Evolutionary conservation across 1,284 basidiomycete species (phyloP), one percentile per base, ranked within the genome.

Genomic region (Ceratobasidium sp.): DNA sequence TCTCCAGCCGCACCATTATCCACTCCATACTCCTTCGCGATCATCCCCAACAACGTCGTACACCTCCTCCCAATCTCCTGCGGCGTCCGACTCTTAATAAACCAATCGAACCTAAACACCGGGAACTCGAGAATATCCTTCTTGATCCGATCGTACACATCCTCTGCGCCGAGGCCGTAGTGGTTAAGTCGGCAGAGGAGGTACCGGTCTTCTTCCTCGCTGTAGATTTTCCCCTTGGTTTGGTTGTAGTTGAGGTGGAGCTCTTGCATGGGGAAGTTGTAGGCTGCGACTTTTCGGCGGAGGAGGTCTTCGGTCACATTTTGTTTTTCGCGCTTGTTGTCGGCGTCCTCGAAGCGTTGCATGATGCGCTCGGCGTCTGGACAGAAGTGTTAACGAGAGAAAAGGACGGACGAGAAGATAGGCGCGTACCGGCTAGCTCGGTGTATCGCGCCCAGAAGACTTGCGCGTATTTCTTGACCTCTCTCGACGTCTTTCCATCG

Each of bases 61-160:
- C 96, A 98, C 72, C 98, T 85, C 78, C 97, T 86, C 79, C 93
- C 91, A 76, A 99, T 85, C 85, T 99, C 98, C 80, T 95, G 91
- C 11, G 95, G 92, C 29, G 94, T 96, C 67, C 98, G 86, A 77
- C 93, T 95, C 86, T 98, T 98, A 88, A 99, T 95, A 86, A 99
- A 99, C 97, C 97, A 99, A 81, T 99, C 96, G 79, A 99, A 98
- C 67, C 96, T 87, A 85, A 99, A 99, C n/a, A 96, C 92, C 0
- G 96, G 95, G 84, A 96, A 97, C 82, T 97, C 95, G 50, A 92
- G 92, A 75, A 99, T 95, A 83, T 99, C 97, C 83, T 92, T 91
- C 87, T 98, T 98, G 85, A 99, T 98, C 65, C 91, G 86, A 80
- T 99, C 97, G 81, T 96, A 99, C 48, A 96, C 93, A 80, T 98